These are phyloP conservation scores for Acanthamoeba triangularis DNA, from an alignment of 208 protist genomes.

Conservation along the genomic window DNA sequence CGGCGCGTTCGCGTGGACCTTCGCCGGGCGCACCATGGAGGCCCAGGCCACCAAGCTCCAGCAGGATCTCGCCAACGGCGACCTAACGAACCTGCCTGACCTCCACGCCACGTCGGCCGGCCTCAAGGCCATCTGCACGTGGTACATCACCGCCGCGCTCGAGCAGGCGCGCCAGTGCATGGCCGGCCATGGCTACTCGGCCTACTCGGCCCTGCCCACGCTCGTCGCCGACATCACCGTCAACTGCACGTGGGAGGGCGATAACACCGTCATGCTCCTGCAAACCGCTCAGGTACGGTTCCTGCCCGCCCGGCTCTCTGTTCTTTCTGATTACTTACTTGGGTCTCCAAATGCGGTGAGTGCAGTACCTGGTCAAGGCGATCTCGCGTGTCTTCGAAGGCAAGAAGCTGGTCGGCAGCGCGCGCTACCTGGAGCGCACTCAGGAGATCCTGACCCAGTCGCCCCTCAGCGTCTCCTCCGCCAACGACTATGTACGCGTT, in stretches of 20 bases:
- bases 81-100: constrained; percentile 34
- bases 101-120: constrained; percentile 67
- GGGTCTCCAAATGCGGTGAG: not conserved
- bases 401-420: constrained; percentile 22
- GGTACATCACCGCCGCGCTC: constrained; percentile 37
- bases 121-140: constrained; percentile 74
- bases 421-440: constrained; percentile 58
- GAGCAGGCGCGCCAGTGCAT: constrained; percentile 55
- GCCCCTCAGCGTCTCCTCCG: not conserved
- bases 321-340: not conserved
- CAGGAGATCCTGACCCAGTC: constrained; percentile 38
- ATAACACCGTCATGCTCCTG: constrained; percentile 78
- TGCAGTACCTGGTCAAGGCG: constrained; percentile 72
- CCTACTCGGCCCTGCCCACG: constrained; percentile 62
- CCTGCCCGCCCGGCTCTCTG: not conserved
- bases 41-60: constrained; percentile 33
- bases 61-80: constrained; percentile 58
- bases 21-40: not conserved
- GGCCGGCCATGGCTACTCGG: constrained; percentile 67
- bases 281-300: constrained; percentile 63
- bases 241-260: constrained; percentile 49
- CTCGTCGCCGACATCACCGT: constrained; percentile 38
- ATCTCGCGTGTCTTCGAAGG: constrained; percentile 1
- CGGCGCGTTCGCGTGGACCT: constrained; percentile 32
- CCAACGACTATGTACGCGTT: not conserved